Evolutionary conservation across 305 asterid species (phyloP).

Genomic region (Fraxinus sp.): DNA sequence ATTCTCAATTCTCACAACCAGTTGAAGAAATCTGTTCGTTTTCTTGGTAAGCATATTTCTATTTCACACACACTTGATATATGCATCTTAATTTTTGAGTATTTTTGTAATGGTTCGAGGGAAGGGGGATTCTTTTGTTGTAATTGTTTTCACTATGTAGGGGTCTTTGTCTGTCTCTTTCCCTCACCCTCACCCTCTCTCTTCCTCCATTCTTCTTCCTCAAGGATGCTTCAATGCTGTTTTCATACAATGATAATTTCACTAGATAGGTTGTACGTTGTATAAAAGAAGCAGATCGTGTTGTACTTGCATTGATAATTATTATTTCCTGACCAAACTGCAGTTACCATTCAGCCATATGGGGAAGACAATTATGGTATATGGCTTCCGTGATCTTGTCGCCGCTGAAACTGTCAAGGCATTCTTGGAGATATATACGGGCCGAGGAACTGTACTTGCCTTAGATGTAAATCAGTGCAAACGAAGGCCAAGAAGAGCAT

Average conservation of each 20-base stretch:
- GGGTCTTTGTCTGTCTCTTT: background rate
- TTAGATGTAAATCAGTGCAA: slow-evolving; percentile 51
- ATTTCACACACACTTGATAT: background rate
- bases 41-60: background rate
- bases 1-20: background rate
- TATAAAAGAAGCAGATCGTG: background rate
- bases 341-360: slow-evolving; percentile 32
- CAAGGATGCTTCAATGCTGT: background rate
- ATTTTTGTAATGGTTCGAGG: background rate
- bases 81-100: background rate
- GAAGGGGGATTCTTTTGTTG: background rate
- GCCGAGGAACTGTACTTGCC: slow-evolving; percentile 47
- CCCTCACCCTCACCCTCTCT: background rate
- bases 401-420: slow-evolving; percentile 38
- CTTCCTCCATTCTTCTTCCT: background rate
- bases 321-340: background rate
- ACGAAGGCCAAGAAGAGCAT: slow-evolving; percentile 44
- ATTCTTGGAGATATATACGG: slow-evolving; percentile 44
- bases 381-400: slow-evolving; percentile 47
- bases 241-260: background rate
- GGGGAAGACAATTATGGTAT: slow-evolving; percentile 57
- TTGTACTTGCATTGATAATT: background rate
- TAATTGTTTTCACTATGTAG: background rate
- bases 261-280: background rate
- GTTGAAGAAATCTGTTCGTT: background rate